Evolutionary conservation across 2,329 filamentous ascomycete genomes (phyloP).

Genomic region (Rhexocercosporidium sp.): DNA sequence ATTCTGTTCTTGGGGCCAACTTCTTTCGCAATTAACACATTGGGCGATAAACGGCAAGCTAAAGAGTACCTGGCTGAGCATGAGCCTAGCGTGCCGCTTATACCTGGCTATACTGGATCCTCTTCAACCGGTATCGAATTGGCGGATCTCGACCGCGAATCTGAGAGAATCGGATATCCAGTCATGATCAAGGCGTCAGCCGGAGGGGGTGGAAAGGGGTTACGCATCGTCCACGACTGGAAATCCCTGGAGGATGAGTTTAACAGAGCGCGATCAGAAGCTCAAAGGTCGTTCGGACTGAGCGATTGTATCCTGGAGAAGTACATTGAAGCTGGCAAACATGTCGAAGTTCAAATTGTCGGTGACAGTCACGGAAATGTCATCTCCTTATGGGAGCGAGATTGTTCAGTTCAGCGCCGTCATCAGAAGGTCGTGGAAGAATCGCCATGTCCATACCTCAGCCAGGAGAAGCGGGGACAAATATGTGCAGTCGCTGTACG

Average conservation of each 20-base stretch:
- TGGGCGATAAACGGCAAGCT: conserved; percentile 51
- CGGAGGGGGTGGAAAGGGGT: conserved; percentile 68
- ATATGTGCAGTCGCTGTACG: too few species aligned
- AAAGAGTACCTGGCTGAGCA: conserved; percentile 66
- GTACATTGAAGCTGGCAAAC: conserved; percentile 60
- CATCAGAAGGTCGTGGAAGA: conserved; percentile 77
- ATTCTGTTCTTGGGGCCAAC: conserved; percentile 65
- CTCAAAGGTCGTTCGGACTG: conserved; percentile 56
- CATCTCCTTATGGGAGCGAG: conserved; percentile 66
- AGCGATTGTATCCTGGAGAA: conserved; percentile 44
- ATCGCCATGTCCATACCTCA: too few species aligned
- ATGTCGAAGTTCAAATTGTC: conserved; percentile 72
- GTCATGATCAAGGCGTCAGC: conserved; percentile 63
- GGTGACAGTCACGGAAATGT: conserved; percentile 62
- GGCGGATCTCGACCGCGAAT: too few species aligned
- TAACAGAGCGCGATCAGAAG: conserved; percentile 57
- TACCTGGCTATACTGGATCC: conserved; percentile 55
- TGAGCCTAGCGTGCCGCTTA: conserved; percentile 67
- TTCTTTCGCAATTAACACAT: too few species aligned
- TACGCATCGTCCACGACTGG: conserved; percentile 55
- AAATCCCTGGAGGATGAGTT: conserved; percentile 58
- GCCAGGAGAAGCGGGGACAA: too few species aligned
- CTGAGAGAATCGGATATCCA: conserved; percentile 63
- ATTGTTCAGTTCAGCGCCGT: conserved; percentile 70
- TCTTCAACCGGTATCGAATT: too few species aligned